Percentiles rank a stretch among this genome's conserved stretches.
Conservation (phyloP, 2,329 filamentous ascomycete genomes). For the Pseudogymnoascus verrucosus region DNA sequence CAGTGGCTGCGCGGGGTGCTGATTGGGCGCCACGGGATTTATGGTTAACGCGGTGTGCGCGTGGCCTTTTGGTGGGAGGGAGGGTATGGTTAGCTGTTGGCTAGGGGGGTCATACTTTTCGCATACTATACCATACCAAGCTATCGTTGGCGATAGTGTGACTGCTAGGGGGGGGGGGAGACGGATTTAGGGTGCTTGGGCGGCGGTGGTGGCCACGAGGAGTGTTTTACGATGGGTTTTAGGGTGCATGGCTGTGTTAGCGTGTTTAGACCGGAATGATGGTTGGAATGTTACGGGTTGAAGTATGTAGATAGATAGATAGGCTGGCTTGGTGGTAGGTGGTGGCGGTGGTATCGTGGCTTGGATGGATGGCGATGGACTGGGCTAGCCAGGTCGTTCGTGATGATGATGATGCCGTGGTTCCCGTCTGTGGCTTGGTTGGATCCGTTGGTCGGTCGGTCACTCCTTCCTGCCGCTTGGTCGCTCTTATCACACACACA, state of each 20-base stretch:
- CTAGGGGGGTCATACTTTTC: too few relatives aligned
- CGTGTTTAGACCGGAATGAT: not conserved
- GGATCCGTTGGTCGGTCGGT: too few relatives aligned
- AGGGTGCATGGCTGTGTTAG: not conserved
- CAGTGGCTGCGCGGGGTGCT: not conserved
- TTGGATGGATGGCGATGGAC: not conserved
- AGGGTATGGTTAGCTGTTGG: not conserved
- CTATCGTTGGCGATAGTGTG: not conserved
- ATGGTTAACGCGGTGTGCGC: conserved; percentile 2
- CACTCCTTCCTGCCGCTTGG: too few relatives aligned
- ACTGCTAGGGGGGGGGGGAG: too few relatives aligned
- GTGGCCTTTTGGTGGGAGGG: not conserved
- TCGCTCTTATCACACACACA: not conserved
- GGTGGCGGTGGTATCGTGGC: not conserved
- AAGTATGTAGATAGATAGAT: too few relatives aligned
- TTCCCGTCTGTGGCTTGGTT: not conserved
- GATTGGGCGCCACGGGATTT: conserved; percentile 4
- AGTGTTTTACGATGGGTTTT: not conserved
- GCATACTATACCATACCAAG: too few relatives aligned
- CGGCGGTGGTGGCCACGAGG: not conserved
- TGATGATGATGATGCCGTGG: not conserved
- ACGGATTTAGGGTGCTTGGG: not conserved
- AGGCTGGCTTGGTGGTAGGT: too few relatives aligned
- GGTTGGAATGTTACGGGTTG: not conserved
- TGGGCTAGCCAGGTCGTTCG: not conserved